phyloP scores from a whole-genome alignment of 352 stramenopile genomes.

The Phytophthora colocasiae region DNA sequence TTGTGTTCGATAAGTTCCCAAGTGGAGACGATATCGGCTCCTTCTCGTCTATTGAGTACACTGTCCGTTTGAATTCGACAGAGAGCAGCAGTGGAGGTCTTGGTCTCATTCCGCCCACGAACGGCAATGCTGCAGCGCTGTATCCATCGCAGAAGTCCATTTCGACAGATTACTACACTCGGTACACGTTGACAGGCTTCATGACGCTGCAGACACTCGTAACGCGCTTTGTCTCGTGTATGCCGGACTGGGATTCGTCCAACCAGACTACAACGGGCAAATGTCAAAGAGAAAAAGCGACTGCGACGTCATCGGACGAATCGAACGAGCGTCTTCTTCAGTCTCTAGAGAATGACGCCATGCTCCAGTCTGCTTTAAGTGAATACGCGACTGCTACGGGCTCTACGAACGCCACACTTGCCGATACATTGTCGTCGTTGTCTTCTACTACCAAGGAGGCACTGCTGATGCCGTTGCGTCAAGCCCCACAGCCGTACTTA shows the following conservation, averaged over 20 bases:
- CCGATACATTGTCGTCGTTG: slow-evolving; percentile 23
- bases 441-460: slow-evolving; percentile 23
- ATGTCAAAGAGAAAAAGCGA: slow-evolving; percentile 48
- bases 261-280: slow-evolving; percentile 43
- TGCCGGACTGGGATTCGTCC: slow-evolving; percentile 51
- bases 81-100: slow-evolving; percentile 10
- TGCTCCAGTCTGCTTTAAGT: slow-evolving; percentile 39
- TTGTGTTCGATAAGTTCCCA: slow-evolving; percentile 63
- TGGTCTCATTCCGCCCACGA: slow-evolving; percentile 38
- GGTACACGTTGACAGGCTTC: slow-evolving; percentile 57
- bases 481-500: slow-evolving; percentile 55
- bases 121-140: slow-evolving; percentile 35
- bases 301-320: slow-evolving; percentile 23
- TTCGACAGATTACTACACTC: slow-evolving; percentile 40
- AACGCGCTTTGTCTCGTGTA: slow-evolving; percentile 63
- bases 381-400: slow-evolving; percentile 8
- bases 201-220: slow-evolving; percentile 71
- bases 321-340: slow-evolving; percentile 42
- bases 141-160: slow-evolving; percentile 45
- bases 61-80: slow-evolving; percentile 65
- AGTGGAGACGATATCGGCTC: slow-evolving; percentile 39
- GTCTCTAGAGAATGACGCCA: slow-evolving; percentile 44
- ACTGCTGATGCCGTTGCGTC: slow-evolving; percentile 40
- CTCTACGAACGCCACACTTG: slow-evolving; percentile 14
- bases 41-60: slow-evolving; percentile 64